Conservation (phyloP, 345 rosid species). For the Pistacia vera region DNA sequence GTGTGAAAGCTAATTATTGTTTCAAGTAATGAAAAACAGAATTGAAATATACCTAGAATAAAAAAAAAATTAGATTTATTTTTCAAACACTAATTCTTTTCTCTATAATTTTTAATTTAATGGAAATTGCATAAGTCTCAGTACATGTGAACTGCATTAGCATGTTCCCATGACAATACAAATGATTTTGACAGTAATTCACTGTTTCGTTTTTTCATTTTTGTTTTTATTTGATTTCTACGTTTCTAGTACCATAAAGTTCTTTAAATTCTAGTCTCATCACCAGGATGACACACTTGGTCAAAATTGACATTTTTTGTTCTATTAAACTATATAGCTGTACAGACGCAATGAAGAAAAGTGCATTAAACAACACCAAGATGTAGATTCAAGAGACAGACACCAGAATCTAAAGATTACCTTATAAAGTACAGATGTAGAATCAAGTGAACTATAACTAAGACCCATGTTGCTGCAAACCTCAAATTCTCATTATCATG, state of each 20-base stretch:
- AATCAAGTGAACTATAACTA: too few relatives aligned
- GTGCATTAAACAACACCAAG: neutral
- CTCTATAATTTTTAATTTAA: neutral
- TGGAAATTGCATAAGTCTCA: neutral
- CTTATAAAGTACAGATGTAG: too few relatives aligned
- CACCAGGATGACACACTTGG: neutral
- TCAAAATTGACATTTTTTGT: neutral
- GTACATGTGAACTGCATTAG: neutral
- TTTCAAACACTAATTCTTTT: neutral
- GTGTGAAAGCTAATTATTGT: neutral
- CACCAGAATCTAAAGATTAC: too few relatives aligned
- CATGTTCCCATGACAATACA: too few relatives aligned
- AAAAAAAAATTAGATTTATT: neutral
- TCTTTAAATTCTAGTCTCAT: constrained; percentile 3
- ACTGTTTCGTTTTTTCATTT: neutral
- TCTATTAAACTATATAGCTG: neutral
- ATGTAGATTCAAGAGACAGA: neutral
- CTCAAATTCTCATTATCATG: constrained; percentile 1
- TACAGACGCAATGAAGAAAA: neutral
- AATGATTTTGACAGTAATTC: neutral
- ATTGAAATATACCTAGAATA: neutral
- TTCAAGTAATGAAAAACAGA: neutral
- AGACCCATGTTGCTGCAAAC: neutral
- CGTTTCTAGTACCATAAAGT: neutral
- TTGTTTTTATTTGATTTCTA: neutral